Evolutionary conservation across 192 early-diverging fungal genomes (phyloP), one percentile per base, ranked within the genome.

Genomic region (Radiomyces spectabilis): DNA sequence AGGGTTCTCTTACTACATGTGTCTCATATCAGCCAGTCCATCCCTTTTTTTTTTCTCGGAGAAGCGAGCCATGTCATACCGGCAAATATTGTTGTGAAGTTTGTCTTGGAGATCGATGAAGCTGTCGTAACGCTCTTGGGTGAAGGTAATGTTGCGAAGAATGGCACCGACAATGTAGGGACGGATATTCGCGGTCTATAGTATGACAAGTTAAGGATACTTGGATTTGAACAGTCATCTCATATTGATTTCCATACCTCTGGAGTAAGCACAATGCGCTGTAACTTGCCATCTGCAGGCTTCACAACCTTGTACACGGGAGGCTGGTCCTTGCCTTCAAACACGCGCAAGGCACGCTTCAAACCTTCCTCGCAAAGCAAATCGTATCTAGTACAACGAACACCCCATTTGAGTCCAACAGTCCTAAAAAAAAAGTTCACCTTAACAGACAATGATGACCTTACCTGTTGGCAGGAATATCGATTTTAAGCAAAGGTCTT

Each of bases 81-180:
- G 73, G 81, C 95, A 94, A 55, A 99, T 85, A 74, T 94, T 99
- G 66, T 85, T 84, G 77, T 99, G 95, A 41, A 99, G 84, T 80
- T 97, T 99, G 63, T 98, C 95, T 71, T 99, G 97, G 38, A 98
- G 73, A 52, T 97, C 94, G 57, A 99, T 99, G 73, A 99, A 98
- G 59, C 84, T 88, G 68, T 94, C 77, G 75, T 99, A 97, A 56
- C 77, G 75, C 51, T 80, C 81, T 45, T 86, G 69, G 19, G 81
- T 89, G 63, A 99, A 89, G 50, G 60, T 76, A 38, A 99, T 78
- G 55, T 88, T 79, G 55, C 97, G 84, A 52, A 99, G 76, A 54
- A 99, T 74, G 30, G 95, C 97, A 25, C 85, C 83, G 16, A 97
- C 97, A 18, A 92, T 80, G 52, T 73, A 84, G 18, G 92, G 93